A percentile compares a stretch with the other conserved stretches of the same genome.
phyloP scores from a whole-genome alignment of 164 flowering plant genomes.

The Santalum album region DNA sequence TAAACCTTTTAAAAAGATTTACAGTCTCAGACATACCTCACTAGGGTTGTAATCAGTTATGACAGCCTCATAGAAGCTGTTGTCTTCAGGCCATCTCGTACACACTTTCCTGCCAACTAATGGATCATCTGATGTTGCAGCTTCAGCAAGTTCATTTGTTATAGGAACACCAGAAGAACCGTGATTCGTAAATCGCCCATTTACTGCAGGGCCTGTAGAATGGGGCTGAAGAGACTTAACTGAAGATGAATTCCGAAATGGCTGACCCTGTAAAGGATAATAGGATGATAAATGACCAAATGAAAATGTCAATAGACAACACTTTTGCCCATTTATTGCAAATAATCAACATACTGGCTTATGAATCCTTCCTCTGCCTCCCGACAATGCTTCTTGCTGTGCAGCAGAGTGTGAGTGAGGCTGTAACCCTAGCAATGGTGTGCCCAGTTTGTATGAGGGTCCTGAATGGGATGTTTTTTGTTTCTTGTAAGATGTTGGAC shows the following conservation, averaged over 20 bases:
- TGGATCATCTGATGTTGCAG: constrained; percentile 19
- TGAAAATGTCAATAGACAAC: not conserved
- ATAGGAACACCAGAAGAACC: constrained; percentile 17
- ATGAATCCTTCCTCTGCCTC: constrained; percentile 35
- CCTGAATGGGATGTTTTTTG: constrained; percentile 52
- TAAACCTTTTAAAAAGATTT: too few species aligned
- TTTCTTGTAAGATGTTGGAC: constrained; percentile 59
- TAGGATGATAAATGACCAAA: not conserved
- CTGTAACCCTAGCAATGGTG: not conserved
- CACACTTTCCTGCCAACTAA: constrained; percentile 47
- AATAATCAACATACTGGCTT: constrained; percentile 38
- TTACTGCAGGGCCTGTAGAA: constrained; percentile 16
- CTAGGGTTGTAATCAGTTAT: constrained; percentile 35
- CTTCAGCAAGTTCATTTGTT: constrained; percentile 28
- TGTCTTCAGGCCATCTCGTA: constrained; percentile 72
- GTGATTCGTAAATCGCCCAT: constrained; percentile 14
- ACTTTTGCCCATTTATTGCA: not conserved
- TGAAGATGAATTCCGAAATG: constrained; percentile 14
- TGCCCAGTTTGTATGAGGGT: not conserved
- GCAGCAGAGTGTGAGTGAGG: constrained; percentile 4
- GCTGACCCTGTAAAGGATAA: constrained; percentile 10
- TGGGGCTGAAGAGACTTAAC: constrained; percentile 20
- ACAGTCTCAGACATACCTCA: too few species aligned
- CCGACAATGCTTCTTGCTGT: constrained; percentile 22
- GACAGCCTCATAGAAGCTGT: constrained; percentile 56